Base-by-base conservation (phyloP, 768 basidiomycete species). In the Gelatoporia subvermispora region DNA sequence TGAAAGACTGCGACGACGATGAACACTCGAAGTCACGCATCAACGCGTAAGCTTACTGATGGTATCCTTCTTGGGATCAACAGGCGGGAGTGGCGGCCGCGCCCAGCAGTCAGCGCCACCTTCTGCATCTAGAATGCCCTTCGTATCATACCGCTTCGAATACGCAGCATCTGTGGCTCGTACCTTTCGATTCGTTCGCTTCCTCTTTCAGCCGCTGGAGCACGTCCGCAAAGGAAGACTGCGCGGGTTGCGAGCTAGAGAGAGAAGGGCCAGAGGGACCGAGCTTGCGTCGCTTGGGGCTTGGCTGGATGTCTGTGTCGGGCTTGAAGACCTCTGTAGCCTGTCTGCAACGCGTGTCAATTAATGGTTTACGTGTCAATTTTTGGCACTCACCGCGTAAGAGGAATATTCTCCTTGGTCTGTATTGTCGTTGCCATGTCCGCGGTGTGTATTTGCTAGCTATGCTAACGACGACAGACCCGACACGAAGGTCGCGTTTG, bases 71-170 rank as follows among this genome's bases (percentile, higher is more conserved):
- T 78, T 77, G 42, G 75, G 72, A 54, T 89, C 69, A 4, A 94
- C 62, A 15, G 62, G 60, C 4, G 72, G 71, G 10, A 87, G 65
- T 8, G 61, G 52, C 2, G 91, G 87, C 38, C 91, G 76, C 3
- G 76, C 65, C 91, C 91, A 93, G 35, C 68, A 64, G 61, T 86
- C 77, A 17, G 85, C 82, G 49, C 89, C 90, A 54, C 89, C 90
- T 65, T 91, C 89, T 9, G 79, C 79, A 41, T 70, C 86, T 86
- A 37, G 20, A 44, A 37, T 40, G 22, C 35, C n/a, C 23, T 39
- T 11, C 35, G 35, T 13, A 31, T 35, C 3, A 4, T 20, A 18
- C 20, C 18, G 5, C 2, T 18, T 20, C 18, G 39, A 43, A 13
- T 16, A 48, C 51, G 42, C 41, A 60, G 47, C 37, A 13, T 18